Base-by-base conservation (phyloP, 768 basidiomycete genomes). In the Calocybe cyanea region DNA sequence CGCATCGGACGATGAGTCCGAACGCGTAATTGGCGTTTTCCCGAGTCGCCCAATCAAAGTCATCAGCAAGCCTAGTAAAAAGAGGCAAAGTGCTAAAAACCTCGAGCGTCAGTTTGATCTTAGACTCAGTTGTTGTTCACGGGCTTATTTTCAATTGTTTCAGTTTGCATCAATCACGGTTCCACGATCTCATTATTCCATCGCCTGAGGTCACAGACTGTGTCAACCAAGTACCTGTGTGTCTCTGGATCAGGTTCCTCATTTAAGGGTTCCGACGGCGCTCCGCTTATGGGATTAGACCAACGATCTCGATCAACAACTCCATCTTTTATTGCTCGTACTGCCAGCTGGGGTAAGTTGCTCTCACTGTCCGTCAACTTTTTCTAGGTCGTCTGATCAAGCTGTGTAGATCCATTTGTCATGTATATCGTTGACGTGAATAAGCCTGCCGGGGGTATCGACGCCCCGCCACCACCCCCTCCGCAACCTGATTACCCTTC, bases 21-120 rank as follows among this genome's bases (percentile, higher is more conserved):
- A 92, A 60, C 78, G 85, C 31, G 73, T 92, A 28, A 82, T 97
- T 55, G 94, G 94, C 17, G 78, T 81, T 15, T 97, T 97, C 70
- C 85, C 89, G 35, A 91, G 89, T 54, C 85, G 87, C 37, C 84
- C 93, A n/a, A 97, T 98, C 75, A 94, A 93, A 65, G 91, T 98
- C 58, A 97, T 98, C 68, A 92, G 88, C 69, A 98, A 97, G 65
- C 95, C 95, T 3, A 92, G 89, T 71, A 96, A 97, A 76, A 96
- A 96, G 77, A 78, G 92, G 56, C 87, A 92, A 65, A 91, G 86
- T 60, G 89, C 87, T 37, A 95, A 95, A 75, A 92, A 91, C 57
- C 77, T 92, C 14, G 90, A 96, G 63, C 69, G 92, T 94, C 62
- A 72, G 93, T 77, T 41, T 20, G 42, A 35, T 49, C 40, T 45